A percentile compares a stretch with the other conserved stretches of the same genome.
These are phyloP conservation scores for Vairimorpha apis DNA, from an alignment of 371 early-diverging fungal genomes.

Conservation along the genomic window DNA sequence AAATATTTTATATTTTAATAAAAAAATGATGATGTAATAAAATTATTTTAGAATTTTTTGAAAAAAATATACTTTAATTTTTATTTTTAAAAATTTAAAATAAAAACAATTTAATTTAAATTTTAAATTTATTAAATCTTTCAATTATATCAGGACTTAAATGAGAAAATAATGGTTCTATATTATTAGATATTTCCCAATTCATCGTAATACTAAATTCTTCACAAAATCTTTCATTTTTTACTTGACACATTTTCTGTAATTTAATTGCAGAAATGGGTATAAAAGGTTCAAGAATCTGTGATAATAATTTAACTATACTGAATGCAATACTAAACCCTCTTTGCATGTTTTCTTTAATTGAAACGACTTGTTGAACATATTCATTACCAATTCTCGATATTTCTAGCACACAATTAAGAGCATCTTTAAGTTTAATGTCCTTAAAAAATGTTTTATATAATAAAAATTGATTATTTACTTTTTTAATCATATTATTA, in stretches of 20 bases:
- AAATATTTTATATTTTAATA: too few species aligned
- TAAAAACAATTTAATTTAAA: neutral
- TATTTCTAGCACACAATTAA: constrained; percentile 79
- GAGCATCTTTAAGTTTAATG: constrained; percentile 75
- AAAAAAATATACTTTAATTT: neutral
- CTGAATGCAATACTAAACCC: constrained; percentile 75
- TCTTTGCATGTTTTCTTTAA: constrained; percentile 73
- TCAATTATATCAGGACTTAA: neutral
- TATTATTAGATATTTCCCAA: constrained; percentile 8
- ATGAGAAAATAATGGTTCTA: constrained; percentile 16
- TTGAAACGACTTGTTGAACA: constrained; percentile 70
- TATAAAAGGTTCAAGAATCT: constrained; percentile 82
- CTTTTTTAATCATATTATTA: constrained; percentile 69
- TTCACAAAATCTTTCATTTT: neutral
- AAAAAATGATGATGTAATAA: neutral
- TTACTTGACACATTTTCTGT: constrained; percentile 27
- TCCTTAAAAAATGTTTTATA: constrained; percentile 74
- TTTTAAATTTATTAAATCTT: constrained; percentile 2
- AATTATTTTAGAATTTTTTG: neutral
- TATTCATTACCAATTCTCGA: constrained; percentile 85
- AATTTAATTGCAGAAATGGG: constrained; percentile 67
- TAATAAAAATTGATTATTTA: constrained; percentile 70
- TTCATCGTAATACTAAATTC: constrained; percentile 15
- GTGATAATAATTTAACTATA: constrained; percentile 75
- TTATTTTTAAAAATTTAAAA: neutral